Evolutionary conservation across 768 basidiomycete genomes (phyloP).

Genomic region (Tubosaeta sp.): DNA sequence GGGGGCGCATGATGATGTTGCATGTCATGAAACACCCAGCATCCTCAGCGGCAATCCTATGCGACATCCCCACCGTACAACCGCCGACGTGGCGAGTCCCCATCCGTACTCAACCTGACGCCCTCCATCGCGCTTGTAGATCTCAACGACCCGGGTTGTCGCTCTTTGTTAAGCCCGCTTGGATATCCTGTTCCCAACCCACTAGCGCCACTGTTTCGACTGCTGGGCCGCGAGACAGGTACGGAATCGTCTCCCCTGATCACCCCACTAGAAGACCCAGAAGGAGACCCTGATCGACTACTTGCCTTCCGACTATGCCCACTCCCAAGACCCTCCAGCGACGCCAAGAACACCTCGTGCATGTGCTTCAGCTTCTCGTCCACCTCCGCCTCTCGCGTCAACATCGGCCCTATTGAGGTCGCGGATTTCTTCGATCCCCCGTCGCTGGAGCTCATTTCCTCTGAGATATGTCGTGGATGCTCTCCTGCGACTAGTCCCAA

Average conservation of each 20-base stretch:
- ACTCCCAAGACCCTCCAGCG: conserved; percentile 54
- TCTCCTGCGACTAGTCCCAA: conserved; percentile 18
- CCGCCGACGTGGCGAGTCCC: conserved; percentile 16
- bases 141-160: conserved; percentile 29
- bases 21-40: neutral
- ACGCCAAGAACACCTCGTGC: conserved; percentile 64
- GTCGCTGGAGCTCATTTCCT: conserved; percentile 15
- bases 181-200: conserved; percentile 10
- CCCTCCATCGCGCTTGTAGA: conserved; percentile 24
- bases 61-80: conserved; percentile 8
- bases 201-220: conserved; percentile 3
- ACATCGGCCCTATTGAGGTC: conserved; percentile 44
- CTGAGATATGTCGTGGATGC: conserved; percentile 15
- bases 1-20: neutral
- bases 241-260: conserved; percentile 4
- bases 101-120: conserved; percentile 32
- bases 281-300: conserved; percentile 11
- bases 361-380: conserved; percentile 60
- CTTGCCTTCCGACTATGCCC: conserved; percentile 26
- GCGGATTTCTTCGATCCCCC: conserved; percentile 21
- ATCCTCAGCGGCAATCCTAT: neutral
- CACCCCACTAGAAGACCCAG: conserved; percentile 4
- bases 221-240: conserved; percentile 8
- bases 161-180: conserved; percentile 20
- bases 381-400: conserved; percentile 63